Evolutionary conservation across 1,284 basidiomycete species (phyloP).

Genomic region (Boletus subluridellus): DNA sequence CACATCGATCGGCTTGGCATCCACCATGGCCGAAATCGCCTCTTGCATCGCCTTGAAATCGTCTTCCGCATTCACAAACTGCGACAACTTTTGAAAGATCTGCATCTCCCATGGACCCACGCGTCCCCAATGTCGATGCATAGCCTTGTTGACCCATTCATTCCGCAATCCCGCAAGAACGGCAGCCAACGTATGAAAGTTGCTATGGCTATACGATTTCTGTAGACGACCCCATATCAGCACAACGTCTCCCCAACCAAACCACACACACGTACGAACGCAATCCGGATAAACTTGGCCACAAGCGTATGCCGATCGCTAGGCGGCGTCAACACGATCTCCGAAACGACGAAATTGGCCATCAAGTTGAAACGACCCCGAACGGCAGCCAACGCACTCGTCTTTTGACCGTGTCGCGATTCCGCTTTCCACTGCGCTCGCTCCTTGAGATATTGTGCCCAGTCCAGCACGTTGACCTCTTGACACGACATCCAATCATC

Average conservation of each 20-base stretch:
- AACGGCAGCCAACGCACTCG: constrained; percentile 69
- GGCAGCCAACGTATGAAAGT: constrained; percentile 78
- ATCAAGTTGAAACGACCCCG: constrained; percentile 87
- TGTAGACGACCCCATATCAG: constrained; percentile 33
- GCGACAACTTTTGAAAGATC: constrained; percentile 72
- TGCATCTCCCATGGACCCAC: constrained; percentile 73
- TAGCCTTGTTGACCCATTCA: constrained; percentile 66
- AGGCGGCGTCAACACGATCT: constrained; percentile 69
- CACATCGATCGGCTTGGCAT: constrained; percentile 56
- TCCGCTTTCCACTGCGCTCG: constrained; percentile 68
- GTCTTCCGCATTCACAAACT: constrained; percentile 62
- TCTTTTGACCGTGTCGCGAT: constrained; percentile 53
- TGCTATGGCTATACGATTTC: constrained; percentile 82
- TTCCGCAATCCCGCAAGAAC: constrained; percentile 77
- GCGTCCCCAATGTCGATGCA: constrained; percentile 65
- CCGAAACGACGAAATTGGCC: constrained; percentile 78
- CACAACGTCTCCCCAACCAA: background rate
- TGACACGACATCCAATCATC: constrained; percentile 63
- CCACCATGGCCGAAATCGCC: constrained; percentile 61
- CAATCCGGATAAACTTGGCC: constrained; percentile 80
- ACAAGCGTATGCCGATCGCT: constrained; percentile 66
- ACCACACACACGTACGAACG: constrained; percentile 60
- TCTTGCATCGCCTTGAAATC: constrained; percentile 77
- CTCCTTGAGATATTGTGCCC: constrained; percentile 78
- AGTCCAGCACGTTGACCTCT: constrained; percentile 74